Base-by-base conservation (phyloP, 805 yeast species). In the Metschnikowia corniflorae region DNA sequence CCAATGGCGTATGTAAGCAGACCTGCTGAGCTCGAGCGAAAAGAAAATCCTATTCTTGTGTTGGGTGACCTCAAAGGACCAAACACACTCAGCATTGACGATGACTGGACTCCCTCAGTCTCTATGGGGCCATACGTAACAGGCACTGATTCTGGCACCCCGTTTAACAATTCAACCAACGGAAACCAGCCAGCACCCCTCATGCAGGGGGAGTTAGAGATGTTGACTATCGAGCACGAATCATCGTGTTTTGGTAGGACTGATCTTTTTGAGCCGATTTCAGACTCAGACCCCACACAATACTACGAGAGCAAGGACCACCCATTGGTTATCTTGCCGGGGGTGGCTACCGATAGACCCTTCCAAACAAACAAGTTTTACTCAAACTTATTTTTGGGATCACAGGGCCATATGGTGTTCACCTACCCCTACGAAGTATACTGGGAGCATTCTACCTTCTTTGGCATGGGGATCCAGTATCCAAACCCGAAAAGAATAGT, bases 361-460 rank as follows among this genome's bases (percentile, higher is more conserved):
- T 68, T 73, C 42, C 78, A 80, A 51, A 86, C 95, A 16, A 85
- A 86, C 66, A 85, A 83, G 60, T 86, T 85, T 58, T 83, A 75
- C 60, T 74, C 77, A 24, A 85, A 86, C 55, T 53, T 83, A 51
- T 60, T 80, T 46, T 62, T 82, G 16, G 81, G 66, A 16, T 60
- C 58, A 33, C 86, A 79, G 58, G 61, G 67, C 16, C 64, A 68
- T 33, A 71, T 78, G 33, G 73, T 73, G 4, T 83, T 73, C 63
- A 70, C 82, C 7, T 79, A 77, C 49, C 94, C 95, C 15, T 85
- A 82, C 54, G 69, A 75, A 2, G 55, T 80, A 31, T 80, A 75
- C 70, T 77, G 78, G 73, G 68, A 70, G 38, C 60, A 59, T 59
- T 57, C 10, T 37, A 51, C 24, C 57, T 52, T 66, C 50, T 69